Evolutionary conservation across 2,329 filamentous ascomycete genomes (phyloP).

Genomic region (Zalaria sp.): DNA sequence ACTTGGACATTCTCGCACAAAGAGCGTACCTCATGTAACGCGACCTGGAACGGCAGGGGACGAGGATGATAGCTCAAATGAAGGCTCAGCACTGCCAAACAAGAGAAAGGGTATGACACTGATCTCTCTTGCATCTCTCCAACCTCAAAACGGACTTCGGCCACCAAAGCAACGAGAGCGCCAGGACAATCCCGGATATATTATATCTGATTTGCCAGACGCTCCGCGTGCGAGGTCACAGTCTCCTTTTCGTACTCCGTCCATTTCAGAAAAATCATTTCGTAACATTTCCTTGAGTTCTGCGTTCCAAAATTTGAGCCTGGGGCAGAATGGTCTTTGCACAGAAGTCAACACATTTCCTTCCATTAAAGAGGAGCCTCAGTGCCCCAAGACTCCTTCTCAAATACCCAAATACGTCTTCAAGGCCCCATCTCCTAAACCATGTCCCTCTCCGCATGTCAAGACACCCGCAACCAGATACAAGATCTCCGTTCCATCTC

Average conservation of each 20-base stretch:
- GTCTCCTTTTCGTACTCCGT: background rate
- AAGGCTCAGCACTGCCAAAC: constrained; percentile 15
- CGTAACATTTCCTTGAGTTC: constrained; percentile 7
- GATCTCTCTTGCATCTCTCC: constrained; percentile 14
- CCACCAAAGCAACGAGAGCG: constrained; percentile 2
- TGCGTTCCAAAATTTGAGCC: constrained; percentile 6
- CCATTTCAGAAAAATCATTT: background rate
- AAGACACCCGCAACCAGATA: constrained; percentile 6
- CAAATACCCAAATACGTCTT: constrained; percentile 8
- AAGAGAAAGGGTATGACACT: constrained; percentile 40
- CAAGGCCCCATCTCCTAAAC: constrained; percentile 4
- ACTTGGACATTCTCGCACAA: constrained; percentile 11
- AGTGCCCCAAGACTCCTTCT: constrained; percentile 8
- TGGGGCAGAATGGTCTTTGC: constrained; percentile 4
- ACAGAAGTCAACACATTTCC: constrained; percentile 4
- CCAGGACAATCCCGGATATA: constrained; percentile 12
- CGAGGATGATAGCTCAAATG: constrained; percentile 19
- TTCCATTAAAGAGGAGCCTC: constrained; percentile 4
- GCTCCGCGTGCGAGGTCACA: constrained; percentile 10
- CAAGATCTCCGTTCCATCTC: constrained; percentile 5
- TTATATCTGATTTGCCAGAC: constrained; percentile 14
- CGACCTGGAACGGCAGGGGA: constrained; percentile 4
- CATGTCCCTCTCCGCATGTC: background rate
- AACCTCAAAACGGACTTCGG: constrained; percentile 7
- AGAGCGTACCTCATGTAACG: constrained; percentile 5